Conservation (phyloP, 2,329 filamentous ascomycete species). For the Ustulina deusta region DNA sequence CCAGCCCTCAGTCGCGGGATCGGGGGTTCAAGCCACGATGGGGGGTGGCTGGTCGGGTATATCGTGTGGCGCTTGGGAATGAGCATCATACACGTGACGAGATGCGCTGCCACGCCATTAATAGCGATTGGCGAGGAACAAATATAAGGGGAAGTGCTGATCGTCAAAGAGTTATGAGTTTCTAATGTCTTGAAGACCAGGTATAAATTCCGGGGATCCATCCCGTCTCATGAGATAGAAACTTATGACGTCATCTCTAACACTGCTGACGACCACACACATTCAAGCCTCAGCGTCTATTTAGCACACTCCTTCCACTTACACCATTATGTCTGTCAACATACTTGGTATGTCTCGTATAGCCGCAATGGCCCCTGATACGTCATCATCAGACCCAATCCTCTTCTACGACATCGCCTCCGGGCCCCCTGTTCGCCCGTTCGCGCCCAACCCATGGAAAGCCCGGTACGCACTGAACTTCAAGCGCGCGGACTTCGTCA, state of each 20-base stretch:
- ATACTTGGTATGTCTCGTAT: not conserved
- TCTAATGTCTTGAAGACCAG: not conserved
- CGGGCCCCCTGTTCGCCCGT: constrained; percentile 48
- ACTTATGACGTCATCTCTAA: constrained; percentile 5
- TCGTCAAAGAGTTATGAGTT: not conserved
- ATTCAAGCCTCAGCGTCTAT: not conserved
- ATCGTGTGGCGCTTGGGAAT: not conserved
- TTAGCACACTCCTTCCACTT: constrained; percentile 3
- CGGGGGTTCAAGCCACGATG: too few species aligned
- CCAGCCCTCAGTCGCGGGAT: too few species aligned
- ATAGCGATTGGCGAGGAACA: not conserved
- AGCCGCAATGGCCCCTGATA: constrained; percentile 28
- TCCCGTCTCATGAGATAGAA: too few species aligned
- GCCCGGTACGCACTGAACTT: constrained; percentile 57
- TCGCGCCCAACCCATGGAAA: constrained; percentile 53
- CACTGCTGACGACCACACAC: not conserved
- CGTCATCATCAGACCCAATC: constrained; percentile 43
- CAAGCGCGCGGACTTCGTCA: constrained; percentile 53
- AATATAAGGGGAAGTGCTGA: too few species aligned
- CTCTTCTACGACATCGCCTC: constrained; percentile 59
- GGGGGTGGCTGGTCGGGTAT: too few species aligned
- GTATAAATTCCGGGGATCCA: constrained; percentile 3
- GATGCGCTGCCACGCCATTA: not conserved
- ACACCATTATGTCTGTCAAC: constrained; percentile 1
- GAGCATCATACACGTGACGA: constrained; percentile 25